phyloP scores from a whole-genome alignment of 2,329 filamentous ascomycete species.

The Sodiomyces alkalinus region DNA sequence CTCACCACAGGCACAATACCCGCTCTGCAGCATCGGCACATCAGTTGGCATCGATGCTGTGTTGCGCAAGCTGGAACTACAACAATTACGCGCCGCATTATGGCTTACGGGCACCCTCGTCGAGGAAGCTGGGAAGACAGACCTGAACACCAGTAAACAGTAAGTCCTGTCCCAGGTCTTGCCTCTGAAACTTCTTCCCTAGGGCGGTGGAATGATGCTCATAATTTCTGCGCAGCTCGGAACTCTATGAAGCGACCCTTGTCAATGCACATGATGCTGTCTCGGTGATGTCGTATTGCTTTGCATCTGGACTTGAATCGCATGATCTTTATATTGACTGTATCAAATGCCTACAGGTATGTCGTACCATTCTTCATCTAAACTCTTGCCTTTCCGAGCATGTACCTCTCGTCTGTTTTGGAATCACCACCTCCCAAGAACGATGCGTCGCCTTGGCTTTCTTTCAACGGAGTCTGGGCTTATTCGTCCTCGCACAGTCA shows the following conservation, averaged over 20 bases:
- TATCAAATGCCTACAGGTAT: conserved; percentile 46
- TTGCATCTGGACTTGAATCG: conserved; percentile 15
- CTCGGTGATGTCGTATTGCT: conserved; percentile 21
- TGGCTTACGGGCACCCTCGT: conserved; percentile 51
- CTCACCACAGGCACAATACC: background rate
- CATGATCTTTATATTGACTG: conserved; percentile 33
- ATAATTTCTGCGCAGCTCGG: conserved; percentile 14
- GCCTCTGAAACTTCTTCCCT: background rate
- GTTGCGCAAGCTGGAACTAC: conserved; percentile 15
- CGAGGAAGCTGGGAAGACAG: conserved; percentile 53
- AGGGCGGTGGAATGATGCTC: background rate
- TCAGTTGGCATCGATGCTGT: conserved; percentile 18
- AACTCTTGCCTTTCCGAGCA: background rate
- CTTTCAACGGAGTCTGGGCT: no score
- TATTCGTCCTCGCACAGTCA: conserved; percentile 33
- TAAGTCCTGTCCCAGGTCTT: no score
- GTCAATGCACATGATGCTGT: conserved; percentile 25
- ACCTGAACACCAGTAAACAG: conserved; percentile 44
- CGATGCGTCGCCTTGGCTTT: conserved; percentile 1
- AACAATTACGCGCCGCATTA: conserved; percentile 39
- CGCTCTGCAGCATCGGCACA: conserved; percentile 18
- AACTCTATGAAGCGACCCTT: conserved; percentile 23
- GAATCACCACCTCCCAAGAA: no score
- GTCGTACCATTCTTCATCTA: background rate
- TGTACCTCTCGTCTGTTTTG: no score